Evolutionary conservation across 2,329 filamentous ascomycete genomes (phyloP), one percentile per base, ranked within the genome.

Genomic region (Colletotrichum nymphaeae): DNA sequence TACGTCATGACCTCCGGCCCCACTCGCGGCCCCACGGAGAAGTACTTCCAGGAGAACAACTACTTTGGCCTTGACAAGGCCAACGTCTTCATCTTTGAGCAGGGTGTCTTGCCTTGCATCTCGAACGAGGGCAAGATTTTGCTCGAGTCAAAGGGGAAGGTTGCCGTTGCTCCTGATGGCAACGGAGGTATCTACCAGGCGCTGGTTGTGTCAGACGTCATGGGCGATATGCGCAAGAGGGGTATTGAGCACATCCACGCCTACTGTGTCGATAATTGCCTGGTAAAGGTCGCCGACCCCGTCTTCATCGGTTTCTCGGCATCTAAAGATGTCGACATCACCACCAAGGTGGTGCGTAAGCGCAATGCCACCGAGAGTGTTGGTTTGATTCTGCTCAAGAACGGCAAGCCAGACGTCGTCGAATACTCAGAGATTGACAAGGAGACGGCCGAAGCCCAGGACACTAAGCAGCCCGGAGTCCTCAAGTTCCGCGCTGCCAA

Each of bases 1-100:
- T 99, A 99, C 85, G 95, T 99, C 84, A 99, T 99, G 97, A 99
- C 97, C 79, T 98, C 95, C 79, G 97, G 97, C 5, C 97, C 97
- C 58, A 99, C 97, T 8, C 91, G 95, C 77, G 91, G 91, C 74
- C 94, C 95, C 53, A 99, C 97, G n/a, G 94, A 98, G 87, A 88
- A 93, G 75, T 99, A 97, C 87, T 98, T 99, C 84, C 86, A 93
- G 82, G 89, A 97, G 84, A 89, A 98, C 87, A 90, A 91, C 71
- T 98, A 95, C 88, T 99, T 99, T 83, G 97, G 97, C 6, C 86
- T 99, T 73, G 89, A 93, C 77, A 90, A 94, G 84, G 91, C 93
- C 82, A 97, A 99, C 80, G 93, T 99, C 74, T 85, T 93, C 77
- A 94, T 98, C 83, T 99, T 99, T 78, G 96, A 99, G 87, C 96